Evolutionary conservation across 495 filamentous ascomycete species (phyloP).

Genomic region (Aspergillus indologenus): DNA sequence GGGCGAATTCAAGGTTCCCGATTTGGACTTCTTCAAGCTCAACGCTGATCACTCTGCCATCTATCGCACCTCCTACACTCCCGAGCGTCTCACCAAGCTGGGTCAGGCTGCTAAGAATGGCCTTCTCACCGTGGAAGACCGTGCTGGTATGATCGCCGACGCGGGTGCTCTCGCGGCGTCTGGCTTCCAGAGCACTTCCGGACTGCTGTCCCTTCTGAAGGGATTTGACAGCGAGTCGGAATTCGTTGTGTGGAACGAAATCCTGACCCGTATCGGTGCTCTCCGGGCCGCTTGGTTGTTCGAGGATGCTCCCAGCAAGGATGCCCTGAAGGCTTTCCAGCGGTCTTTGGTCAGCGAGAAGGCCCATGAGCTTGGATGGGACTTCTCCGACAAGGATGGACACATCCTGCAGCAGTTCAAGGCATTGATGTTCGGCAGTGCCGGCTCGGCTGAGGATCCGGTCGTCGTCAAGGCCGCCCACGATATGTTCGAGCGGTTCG

Average conservation of each 20-base stretch:
- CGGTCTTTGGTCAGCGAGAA: conserved; percentile 69
- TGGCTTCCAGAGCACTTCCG: conserved; percentile 91
- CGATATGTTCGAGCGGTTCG: conserved; percentile 63
- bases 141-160: conserved; percentile 94
- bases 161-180: conserved; percentile 86
- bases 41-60: conserved; percentile 65
- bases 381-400: conserved; percentile 75
- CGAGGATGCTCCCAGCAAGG: conserved; percentile 67
- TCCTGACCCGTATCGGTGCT: conserved; percentile 68
- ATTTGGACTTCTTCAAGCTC: conserved; percentile 64
- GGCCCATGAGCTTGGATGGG: conserved; percentile 84
- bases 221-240: conserved; percentile 80
- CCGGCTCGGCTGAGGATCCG: conserved; percentile 59
- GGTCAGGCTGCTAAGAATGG: conserved; percentile 77
- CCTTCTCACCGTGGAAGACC: conserved; percentile 86
- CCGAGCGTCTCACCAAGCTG: conserved; percentile 59
- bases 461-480: conserved; percentile 56
- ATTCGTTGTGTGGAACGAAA: conserved; percentile 94
- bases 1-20: conserved; percentile 62
- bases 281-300: conserved; percentile 86
- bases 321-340: conserved; percentile 79
- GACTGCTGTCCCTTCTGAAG: conserved; percentile 78
- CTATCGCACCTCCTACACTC: conserved; percentile 62
- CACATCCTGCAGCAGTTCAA: conserved; percentile 88
- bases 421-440: conserved; percentile 59